These are phyloP conservation scores for Diphasiastrum complanatum DNA, from an alignment of 83 land plant genomes.

Conservation along the genomic window DNA sequence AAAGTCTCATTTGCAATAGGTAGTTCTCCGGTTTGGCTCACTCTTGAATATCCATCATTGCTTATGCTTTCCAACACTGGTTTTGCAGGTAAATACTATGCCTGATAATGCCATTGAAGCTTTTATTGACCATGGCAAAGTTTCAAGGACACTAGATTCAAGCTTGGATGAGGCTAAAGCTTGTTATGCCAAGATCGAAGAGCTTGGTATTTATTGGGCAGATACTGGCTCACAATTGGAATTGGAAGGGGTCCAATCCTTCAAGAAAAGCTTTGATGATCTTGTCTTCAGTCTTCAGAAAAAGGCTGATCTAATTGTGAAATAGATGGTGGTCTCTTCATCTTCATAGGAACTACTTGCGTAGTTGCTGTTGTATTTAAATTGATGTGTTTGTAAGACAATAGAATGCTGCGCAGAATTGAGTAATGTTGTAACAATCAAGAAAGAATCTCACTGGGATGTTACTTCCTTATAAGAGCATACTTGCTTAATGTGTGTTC, in stretches of 20 bases:
- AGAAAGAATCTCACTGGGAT: too few species aligned
- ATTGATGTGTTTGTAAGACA: too few species aligned
- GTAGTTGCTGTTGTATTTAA: too few species aligned
- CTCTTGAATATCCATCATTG: neutral
- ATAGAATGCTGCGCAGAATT: too few species aligned
- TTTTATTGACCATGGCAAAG: constrained; percentile 78
- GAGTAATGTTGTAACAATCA: too few species aligned
- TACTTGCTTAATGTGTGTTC: too few species aligned
- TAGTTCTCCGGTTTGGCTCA: neutral
- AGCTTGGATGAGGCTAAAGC: constrained; percentile 76
- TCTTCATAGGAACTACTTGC: too few species aligned
- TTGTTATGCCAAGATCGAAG: constrained; percentile 62
- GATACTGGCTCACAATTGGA: constrained; percentile 75
- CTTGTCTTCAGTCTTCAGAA: constrained; percentile 58
- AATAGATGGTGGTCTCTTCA: too few species aligned
- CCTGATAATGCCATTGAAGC: constrained; percentile 93
- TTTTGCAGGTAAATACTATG: constrained; percentile 82
- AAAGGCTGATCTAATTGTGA: constrained; percentile 83
- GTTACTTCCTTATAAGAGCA: too few species aligned
- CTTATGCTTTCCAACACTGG: neutral
- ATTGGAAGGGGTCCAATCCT: constrained; percentile 89
- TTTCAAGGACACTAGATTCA: constrained; percentile 74
- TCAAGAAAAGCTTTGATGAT: constrained; percentile 90
- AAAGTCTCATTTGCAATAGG: neutral
- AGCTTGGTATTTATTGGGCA: constrained; percentile 79